phyloP scores from a whole-genome alignment of 1,139 yeast species.

The Arxiozyma slooffiae region DNA sequence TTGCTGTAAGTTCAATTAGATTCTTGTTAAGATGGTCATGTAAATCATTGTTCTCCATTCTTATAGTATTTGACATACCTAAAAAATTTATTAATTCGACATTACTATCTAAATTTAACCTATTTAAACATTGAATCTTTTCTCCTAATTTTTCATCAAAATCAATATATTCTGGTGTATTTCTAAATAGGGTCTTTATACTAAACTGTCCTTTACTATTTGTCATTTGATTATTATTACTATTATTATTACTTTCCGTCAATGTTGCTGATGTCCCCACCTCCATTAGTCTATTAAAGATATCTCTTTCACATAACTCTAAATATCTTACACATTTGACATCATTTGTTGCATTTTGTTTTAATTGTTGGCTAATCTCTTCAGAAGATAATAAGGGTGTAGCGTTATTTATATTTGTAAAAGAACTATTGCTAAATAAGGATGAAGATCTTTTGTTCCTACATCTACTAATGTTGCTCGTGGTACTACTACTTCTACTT shows the following conservation, averaged over 20 bases:
- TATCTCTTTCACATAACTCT: constrained; percentile 26
- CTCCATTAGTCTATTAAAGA: constrained; percentile 23
- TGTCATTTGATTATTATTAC: constrained; percentile 1
- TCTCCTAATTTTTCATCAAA: constrained; percentile 22
- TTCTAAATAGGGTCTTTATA: constrained; percentile 21
- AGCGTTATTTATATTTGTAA: constrained; percentile 11
- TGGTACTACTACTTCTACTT: constrained; percentile 27
- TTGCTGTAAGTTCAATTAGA: constrained; percentile 14
- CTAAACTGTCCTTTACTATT: constrained; percentile 10
- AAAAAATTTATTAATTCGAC: constrained; percentile 22
- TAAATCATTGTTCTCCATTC: constrained; percentile 6
- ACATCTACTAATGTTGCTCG: constrained; percentile 7
- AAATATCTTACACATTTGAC: constrained; percentile 25
- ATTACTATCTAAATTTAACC: constrained; percentile 14
- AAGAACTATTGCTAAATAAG: constrained; percentile 23
- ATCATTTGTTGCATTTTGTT: constrained; percentile 19
- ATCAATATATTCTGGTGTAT: constrained; percentile 26
- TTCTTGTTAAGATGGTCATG: constrained; percentile 10
- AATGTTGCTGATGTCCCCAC: constrained; percentile 28
- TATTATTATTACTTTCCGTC: neutral
- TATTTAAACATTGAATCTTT: constrained; percentile 18
- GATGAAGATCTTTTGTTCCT: constrained; percentile 24
- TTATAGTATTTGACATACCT: constrained; percentile 11
- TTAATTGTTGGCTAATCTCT: constrained; percentile 23
- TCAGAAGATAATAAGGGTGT: constrained; percentile 22